Evolutionary conservation across 352 stramenopile species (phyloP).

Genomic region (Globisporangium carolinianum): DNA sequence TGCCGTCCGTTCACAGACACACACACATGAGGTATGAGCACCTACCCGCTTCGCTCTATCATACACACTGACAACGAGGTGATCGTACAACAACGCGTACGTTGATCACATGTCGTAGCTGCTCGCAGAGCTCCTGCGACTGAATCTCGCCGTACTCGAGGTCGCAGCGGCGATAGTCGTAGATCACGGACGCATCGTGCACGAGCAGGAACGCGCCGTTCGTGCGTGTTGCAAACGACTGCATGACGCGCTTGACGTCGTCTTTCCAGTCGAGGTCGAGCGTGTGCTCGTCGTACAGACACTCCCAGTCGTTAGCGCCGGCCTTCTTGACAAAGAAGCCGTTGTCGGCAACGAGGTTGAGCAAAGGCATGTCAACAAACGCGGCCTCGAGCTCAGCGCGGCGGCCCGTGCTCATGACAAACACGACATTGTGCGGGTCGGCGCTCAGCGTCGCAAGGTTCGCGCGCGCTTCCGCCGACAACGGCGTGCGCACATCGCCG

Average conservation of each 20-base stretch:
- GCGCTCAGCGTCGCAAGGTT: conserved; percentile 49
- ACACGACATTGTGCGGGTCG: conserved; percentile 62
- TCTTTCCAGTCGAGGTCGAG: conserved; percentile 90
- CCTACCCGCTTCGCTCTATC: no score
- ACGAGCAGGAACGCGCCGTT: conserved; percentile 97
- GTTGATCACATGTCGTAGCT: conserved; percentile 91
- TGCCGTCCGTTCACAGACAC: conserved; percentile 10
- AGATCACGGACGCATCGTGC: conserved; percentile 96
- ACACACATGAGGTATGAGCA: no score
- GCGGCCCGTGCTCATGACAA: conserved; percentile 58
- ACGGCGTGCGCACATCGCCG: conserved; percentile 57
- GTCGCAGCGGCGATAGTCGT: conserved; percentile 97
- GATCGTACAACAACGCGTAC: no score
- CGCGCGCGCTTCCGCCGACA: conserved; percentile 44
- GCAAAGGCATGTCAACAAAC: conserved; percentile 35
- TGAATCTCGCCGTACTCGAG: conserved; percentile 98
- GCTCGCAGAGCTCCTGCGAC: conserved; percentile 85
- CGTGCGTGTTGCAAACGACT: conserved; percentile 95
- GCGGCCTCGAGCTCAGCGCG: conserved; percentile 46
- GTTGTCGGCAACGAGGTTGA: conserved; percentile 66
- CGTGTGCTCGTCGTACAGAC: conserved; percentile 37
- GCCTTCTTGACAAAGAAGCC: conserved; percentile 59
- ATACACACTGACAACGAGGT: no score
- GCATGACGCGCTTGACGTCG: conserved; percentile 93
- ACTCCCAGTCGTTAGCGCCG: conserved; percentile 37